Base-by-base conservation (phyloP, 345 rosid genomes). In the Hypericum androsaemum region DNA sequence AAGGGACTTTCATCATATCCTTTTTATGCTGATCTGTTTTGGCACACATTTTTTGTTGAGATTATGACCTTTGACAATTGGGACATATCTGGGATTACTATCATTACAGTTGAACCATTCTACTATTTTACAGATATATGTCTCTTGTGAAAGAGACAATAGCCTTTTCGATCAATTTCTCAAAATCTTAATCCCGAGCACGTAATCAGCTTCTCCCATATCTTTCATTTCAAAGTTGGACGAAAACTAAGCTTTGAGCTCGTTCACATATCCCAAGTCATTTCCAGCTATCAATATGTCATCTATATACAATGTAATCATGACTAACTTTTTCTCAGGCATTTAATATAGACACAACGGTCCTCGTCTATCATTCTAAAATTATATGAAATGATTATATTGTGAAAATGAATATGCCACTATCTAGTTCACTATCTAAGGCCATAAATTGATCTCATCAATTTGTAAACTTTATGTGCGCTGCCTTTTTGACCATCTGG, bases 381-480 rank as follows among this genome's bases (percentile, higher is more conserved):
- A n/a, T n/a, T n/a, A n/a, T n/a, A n/a, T n/a, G n/a, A n/a, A n/a
- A n/a, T n/a, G n/a, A n/a, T n/a, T n/a, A n/a, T n/a, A n/a, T n/a
- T n/a, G n/a, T n/a, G n/a, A n/a, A n/a, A n/a, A n/a, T n/a, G n/a
- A n/a, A n/a, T n/a, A n/a, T n/a, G n/a, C n/a, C n/a, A n/a, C n/a
- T 13, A 43, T 43, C 52, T 48, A 16, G 52, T 16, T 48, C 8
- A 48, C 9, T 48, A 13, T 43, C n/a, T 43, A 5, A 43, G 11
- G 46, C 46, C 11, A 43, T 43, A 43, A 5, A 43, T 43, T 5
- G 46, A 43, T 43, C 46, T 43, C n/a, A 9, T 11, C n/a, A 43
- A 13, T 11, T 47, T 47, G 52, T 35, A 47, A 47, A 47, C 52
- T 47, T 47, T 47, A 35, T 11, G 4, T 35, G 13, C 52, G 6